phyloP scores from a whole-genome alignment of 192 early-diverging fungal species.

The Dissophora globulifera region DNA sequence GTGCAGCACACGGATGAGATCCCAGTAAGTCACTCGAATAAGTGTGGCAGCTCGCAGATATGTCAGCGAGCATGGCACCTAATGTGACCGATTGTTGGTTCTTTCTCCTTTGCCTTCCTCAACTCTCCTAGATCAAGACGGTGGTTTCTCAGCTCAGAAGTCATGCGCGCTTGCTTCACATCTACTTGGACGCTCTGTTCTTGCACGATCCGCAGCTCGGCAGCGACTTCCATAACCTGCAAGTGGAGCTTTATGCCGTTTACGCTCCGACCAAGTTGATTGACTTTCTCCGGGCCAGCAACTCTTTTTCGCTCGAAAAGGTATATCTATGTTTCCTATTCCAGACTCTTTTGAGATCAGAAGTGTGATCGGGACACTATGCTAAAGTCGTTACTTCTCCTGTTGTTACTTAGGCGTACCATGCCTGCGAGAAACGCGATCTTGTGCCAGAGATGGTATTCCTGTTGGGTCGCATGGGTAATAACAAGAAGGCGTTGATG shows the following conservation, averaged over 20 bases:
- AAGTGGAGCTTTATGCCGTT: conserved; percentile 93
- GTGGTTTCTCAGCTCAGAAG: conserved; percentile 79
- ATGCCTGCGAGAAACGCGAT: conserved; percentile 83
- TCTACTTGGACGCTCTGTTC: conserved; percentile 95
- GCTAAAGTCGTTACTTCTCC: too few relatives aligned
- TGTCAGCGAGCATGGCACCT: too few relatives aligned
- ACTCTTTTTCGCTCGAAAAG: conserved; percentile 80
- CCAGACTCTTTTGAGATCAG: too few relatives aligned
- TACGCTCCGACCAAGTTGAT: conserved; percentile 80
- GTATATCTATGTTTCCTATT: too few relatives aligned
- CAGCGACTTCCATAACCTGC: conserved; percentile 77
- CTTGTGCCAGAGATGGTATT: conserved; percentile 99
- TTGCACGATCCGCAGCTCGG: conserved; percentile 72
- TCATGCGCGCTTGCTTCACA: conserved; percentile 74
- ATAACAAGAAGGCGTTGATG: conserved; percentile 92
- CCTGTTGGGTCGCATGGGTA: conserved; percentile 96
- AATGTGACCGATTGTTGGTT: too few relatives aligned
- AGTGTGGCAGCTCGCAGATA: too few relatives aligned
- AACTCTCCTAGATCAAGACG: conserved; percentile 57
- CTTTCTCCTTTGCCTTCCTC: too few relatives aligned
- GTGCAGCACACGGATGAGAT: conserved; percentile 88
- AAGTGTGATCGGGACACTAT: too few relatives aligned
- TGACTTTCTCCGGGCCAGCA: conserved; percentile 86
- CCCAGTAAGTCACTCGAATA: conserved; percentile 75
- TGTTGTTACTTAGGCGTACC: conserved; percentile 84